Evolutionary conservation across 2,329 filamentous ascomycete genomes (phyloP), one percentile per base, ranked within the genome.

Genomic region (Pyricularia grisea): DNA sequence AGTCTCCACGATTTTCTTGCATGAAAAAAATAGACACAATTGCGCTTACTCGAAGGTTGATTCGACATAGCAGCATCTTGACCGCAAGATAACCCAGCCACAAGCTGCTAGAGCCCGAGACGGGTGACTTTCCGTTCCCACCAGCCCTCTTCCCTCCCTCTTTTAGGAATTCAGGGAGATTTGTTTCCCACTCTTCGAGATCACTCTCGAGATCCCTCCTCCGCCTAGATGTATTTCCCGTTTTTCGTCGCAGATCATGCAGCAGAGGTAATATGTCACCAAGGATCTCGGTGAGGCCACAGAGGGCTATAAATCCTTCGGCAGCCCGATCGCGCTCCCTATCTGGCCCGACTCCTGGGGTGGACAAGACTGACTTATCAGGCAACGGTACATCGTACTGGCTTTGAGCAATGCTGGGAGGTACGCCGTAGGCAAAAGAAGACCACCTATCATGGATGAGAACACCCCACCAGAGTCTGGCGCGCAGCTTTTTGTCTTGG

Each of bases 381-480:
- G 5, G 71, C 55, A 1, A 71, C 33, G 82, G 82, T 0, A 86
- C 84, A 69, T 87, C 83, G 60, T 84, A 79, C 65, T 85, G 81
- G 0, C 76, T 73, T 20, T 76, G 75, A 12, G 79, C 76, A 12
- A 87, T 81, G 30, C 82, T 81, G 2, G 82, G 79, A 1, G 84
- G 84, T 3, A 84, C 86, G 1, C 84, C 84, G 67, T 86, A 82
- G 0, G 83, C 82, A 5, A 86, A 75, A 67, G 84, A 85, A 11
- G 78, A 80, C 85, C 86, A 88, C 68, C 81, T 79, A 73, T 88
- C 85, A 67, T 86, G 81, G 11, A 88, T 77, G 17, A 85, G 72
- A 0, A 88, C 74, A 10, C 80, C 78, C 85, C 85, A 87, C 86
- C 86, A 88, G 1, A 87, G 81, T 68, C 81, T 79, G 72, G 86